These are phyloP conservation scores for Eucalyptus sp. DNA, from an alignment of 345 rosid genomes.

Conservation along the genomic window DNA sequence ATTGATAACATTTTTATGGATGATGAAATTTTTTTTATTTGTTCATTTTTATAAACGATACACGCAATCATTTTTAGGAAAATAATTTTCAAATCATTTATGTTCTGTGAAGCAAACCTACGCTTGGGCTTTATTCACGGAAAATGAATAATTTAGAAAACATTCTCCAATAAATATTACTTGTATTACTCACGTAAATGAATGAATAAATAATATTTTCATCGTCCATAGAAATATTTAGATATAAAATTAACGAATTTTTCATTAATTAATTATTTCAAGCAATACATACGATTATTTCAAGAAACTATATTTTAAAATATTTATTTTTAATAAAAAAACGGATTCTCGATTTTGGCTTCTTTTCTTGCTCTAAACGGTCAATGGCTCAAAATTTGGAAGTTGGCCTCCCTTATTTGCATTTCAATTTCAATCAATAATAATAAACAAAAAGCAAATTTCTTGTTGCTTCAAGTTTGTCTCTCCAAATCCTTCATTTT, in stretches of 20 bases:
- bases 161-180: neutral
- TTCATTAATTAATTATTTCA: no score
- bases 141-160: no score
- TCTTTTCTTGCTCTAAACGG: neutral
- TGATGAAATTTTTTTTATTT: neutral
- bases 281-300: no score
- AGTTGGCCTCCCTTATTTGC: neutral
- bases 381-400: neutral
- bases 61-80: fast-evolving
- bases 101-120: fast-evolving
- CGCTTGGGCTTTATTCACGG: fast-evolving
- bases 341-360: fast-evolving
- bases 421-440: neutral
- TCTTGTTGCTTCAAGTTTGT: neutral
- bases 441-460: neutral
- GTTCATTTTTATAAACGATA: neutral
- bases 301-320: no score
- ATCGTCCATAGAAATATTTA: fast-evolving
- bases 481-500: neutral
- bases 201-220: no score
- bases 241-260: no score
- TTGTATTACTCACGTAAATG: neutral
- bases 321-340: no score
- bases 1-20: fast-evolving
- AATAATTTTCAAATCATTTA: fast-evolving